Evolutionary conservation across 345 rosid species (phyloP).

Genomic region (Arabidopsis thaliana): TAIR10.1 NC_003070.9:10677001-10677500

Average conservation of each 20-base stretch:
- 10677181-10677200: slow-evolving; percentile 31
- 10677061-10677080: slow-evolving; percentile 1
- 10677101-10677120: slow-evolving; percentile 32
- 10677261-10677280: neutral
- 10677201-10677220: slow-evolving; percentile 19
- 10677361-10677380: slow-evolving; percentile 30
- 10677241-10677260: neutral
- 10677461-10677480: slow-evolving; percentile 14
- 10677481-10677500: neutral
- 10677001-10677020: slow-evolving; percentile 32
- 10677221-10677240: neutral
- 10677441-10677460: slow-evolving; percentile 10
- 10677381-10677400: neutral
- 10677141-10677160: slow-evolving; percentile 39
- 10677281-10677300: neutral
- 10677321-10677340: slow-evolving; percentile 14
- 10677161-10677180: slow-evolving; percentile 42
- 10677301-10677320: slow-evolving; percentile 8
- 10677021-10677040: neutral
- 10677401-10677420: neutral
- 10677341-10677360: slow-evolving; percentile 28
- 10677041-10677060: neutral
- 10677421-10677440: neutral
- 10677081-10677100: slow-evolving; percentile 41
- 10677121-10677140: slow-evolving; percentile 4